A percentile compares a stretch with the other conserved stretches of the same genome.
Evolutionary conservation across 331 rosid genomes (phyloP).

Genomic region (Pyrus hybrid): DNA sequence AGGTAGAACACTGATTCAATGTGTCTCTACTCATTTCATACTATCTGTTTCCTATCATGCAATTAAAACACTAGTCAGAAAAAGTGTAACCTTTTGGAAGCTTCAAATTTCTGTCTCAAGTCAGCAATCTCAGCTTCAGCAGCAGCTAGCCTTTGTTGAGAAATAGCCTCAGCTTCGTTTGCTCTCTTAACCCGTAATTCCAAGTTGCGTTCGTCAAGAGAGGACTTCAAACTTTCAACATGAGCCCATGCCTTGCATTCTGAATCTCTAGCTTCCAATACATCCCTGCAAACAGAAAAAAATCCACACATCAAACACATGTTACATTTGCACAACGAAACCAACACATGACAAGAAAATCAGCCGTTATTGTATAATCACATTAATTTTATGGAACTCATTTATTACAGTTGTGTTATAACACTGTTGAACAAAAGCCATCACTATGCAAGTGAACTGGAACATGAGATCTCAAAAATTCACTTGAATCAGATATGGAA

Average conservation of each 20-base stretch:
- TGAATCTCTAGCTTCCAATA: constrained; percentile 69
- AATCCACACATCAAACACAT: neutral
- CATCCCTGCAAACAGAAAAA: constrained; percentile 50
- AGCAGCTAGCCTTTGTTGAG: constrained; percentile 92
- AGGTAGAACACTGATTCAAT: neutral
- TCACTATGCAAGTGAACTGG: neutral
- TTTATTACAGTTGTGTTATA: neutral
- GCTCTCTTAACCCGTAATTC: constrained; percentile 89
- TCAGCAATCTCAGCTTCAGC: constrained; percentile 91
- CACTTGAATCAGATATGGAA: neutral
- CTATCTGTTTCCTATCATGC: too few relatives aligned
- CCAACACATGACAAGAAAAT: neutral
- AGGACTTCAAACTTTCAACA: constrained; percentile 70
- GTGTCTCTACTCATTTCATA: neutral
- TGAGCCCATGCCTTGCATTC: constrained; percentile 85
- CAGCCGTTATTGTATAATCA: neutral
- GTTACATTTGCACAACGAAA: neutral
- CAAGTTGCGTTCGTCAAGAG: constrained; percentile 78
- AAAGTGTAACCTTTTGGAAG: constrained; percentile 54
- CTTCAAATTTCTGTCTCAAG: constrained; percentile 68
- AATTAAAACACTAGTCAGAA: neutral
- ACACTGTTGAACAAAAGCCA: neutral
- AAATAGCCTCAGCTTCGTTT: constrained; percentile 87
- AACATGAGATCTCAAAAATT: neutral
- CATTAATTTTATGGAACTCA: neutral